Conservation (phyloP, 164 flowering plant genomes). For the Dillenia suffruticosa region DNA sequence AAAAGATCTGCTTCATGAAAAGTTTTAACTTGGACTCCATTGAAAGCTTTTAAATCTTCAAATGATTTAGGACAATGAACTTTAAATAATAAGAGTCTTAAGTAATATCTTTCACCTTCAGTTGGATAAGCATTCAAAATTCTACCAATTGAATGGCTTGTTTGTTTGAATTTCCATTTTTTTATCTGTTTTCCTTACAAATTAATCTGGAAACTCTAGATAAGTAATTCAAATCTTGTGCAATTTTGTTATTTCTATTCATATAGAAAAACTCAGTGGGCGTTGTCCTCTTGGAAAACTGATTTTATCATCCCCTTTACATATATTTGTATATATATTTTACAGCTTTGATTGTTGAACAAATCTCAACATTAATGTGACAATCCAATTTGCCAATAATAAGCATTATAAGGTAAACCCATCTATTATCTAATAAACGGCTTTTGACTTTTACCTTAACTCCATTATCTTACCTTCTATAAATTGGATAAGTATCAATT, state of each 20-base stretch:
- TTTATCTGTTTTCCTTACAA: too few relatives aligned
- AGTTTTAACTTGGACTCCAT: not conserved
- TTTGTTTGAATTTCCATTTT: too few relatives aligned
- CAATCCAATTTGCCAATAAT: slow-evolving; percentile 5
- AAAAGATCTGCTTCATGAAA: not conserved
- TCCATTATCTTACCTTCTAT: slow-evolving; percentile 5
- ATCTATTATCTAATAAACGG: slow-evolving; percentile 1
- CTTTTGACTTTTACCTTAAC: not conserved
- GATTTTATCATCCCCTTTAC: slow-evolving; percentile 9
- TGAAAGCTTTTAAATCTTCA: not conserved
- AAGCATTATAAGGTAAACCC: slow-evolving; percentile 13
- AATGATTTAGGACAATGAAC: not conserved
- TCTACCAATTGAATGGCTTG: not conserved
- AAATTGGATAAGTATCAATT: slow-evolving; percentile 7
- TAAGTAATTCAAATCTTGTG: not conserved
- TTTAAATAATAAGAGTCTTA: not conserved
- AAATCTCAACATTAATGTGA: slow-evolving; percentile 17
- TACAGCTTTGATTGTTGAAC: slow-evolving; percentile 1
- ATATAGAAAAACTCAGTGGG: slow-evolving; percentile 2
- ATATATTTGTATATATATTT: slow-evolving; percentile 21
- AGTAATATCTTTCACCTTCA: slow-evolving; percentile 1
- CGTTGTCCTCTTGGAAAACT: slow-evolving; percentile 4
- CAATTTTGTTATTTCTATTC: not conserved
- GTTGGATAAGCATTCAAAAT: not conserved
- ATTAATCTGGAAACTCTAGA: too few relatives aligned